phyloP scores from a whole-genome alignment of 495 filamentous ascomycete species.

The Lophiostoma macrostomum region DNA sequence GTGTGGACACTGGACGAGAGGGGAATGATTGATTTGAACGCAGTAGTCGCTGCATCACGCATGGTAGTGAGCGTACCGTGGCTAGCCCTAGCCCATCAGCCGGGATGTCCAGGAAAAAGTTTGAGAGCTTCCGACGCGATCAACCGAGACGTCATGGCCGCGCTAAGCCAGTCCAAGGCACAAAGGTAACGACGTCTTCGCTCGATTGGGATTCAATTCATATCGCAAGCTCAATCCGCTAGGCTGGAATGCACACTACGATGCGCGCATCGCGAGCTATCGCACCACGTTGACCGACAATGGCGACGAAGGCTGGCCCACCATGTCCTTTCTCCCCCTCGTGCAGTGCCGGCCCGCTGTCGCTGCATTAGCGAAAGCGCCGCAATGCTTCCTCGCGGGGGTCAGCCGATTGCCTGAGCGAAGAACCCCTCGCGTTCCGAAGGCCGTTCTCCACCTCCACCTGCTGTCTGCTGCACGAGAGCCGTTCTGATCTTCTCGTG shows the following conservation, averaged over 20 bases:
- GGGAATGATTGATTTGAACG: too few species aligned
- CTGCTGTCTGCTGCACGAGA: too few species aligned
- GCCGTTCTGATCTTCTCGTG: too few species aligned
- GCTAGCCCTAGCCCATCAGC: background rate
- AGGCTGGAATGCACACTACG: too few species aligned
- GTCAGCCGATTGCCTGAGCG: too few species aligned
- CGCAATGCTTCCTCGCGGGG: conserved; percentile 2
- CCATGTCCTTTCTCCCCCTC: background rate
- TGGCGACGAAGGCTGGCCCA: conserved; percentile 9
- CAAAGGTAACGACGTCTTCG: too few species aligned
- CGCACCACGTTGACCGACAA: conserved; percentile 11
- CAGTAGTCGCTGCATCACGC: background rate
- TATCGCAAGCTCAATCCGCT: too few species aligned
- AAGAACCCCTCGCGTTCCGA: too few species aligned
- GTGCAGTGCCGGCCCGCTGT: conserved; percentile 4
- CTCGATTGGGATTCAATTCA: too few species aligned
- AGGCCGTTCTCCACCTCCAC: too few species aligned
- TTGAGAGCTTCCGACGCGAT: background rate
- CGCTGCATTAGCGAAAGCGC: conserved; percentile 19
- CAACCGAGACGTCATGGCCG: background rate
- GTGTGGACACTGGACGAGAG: too few species aligned
- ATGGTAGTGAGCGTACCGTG: background rate
- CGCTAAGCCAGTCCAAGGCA: background rate
- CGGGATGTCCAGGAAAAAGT: background rate
- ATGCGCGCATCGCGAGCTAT: conserved; percentile 19